phyloP scores from a whole-genome alignment of 2,329 filamentous ascomycete species.

The Pseudodiploospora longispora region DNA sequence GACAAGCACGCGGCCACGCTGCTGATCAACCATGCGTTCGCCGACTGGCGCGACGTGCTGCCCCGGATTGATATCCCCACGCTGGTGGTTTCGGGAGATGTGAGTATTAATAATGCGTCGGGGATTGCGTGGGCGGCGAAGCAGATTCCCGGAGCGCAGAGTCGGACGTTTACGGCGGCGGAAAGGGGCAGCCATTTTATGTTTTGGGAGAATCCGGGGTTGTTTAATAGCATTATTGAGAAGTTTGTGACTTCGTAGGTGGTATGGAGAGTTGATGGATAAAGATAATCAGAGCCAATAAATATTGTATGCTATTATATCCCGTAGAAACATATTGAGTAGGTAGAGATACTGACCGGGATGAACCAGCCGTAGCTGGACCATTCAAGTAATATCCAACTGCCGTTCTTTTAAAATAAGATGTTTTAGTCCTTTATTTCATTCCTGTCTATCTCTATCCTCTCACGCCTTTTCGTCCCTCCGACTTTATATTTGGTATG shows the following conservation, averaged over 20 bases:
- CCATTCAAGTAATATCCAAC: too few relatives aligned
- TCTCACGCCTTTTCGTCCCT: too few relatives aligned
- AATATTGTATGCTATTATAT: too few relatives aligned
- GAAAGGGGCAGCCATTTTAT: constrained; percentile 26
- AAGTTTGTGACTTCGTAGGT: constrained; percentile 11
- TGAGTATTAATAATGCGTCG: constrained; percentile 4
- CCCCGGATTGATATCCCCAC: constrained; percentile 20
- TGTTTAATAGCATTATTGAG: constrained; percentile 23
- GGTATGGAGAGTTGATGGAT: too few relatives aligned
- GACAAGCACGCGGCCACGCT: constrained; percentile 16
- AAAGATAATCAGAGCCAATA: too few relatives aligned
- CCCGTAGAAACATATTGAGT: too few relatives aligned
- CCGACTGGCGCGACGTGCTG: constrained; percentile 22
- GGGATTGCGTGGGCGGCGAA: constrained; percentile 18
- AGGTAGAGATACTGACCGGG: too few relatives aligned
- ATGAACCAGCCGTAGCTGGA: too few relatives aligned
- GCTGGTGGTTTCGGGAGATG: constrained; percentile 17
- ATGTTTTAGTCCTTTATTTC: too few relatives aligned
- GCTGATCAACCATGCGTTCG: constrained; percentile 17
- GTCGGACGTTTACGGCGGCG: constrained; percentile 19
- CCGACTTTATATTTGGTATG: too few relatives aligned
- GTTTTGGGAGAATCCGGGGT: constrained; percentile 25
- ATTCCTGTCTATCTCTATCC: too few relatives aligned
- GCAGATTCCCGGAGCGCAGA: constrained; percentile 18
- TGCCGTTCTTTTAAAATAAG: too few relatives aligned